Base-by-base conservation (phyloP, 169 alveolate species). In the Cryptosporidium bovis region DNA sequence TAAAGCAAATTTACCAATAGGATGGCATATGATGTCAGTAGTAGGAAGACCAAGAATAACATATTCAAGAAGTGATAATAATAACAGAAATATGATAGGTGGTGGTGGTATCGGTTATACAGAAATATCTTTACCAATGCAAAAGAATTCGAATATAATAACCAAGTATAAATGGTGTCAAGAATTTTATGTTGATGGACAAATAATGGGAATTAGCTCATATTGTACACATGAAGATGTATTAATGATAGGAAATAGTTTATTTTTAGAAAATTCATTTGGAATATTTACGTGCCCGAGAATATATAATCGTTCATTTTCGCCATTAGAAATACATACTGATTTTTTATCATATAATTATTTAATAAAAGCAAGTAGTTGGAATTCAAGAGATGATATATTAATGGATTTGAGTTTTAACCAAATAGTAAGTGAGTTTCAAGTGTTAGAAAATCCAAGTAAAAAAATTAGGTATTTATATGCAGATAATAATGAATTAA, bases 261-360 rank as follows among this genome's bases (percentile, higher is more conserved):
- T 77, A 50, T 77, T 44, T 46, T 60, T 77, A 77, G 87, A 77
- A 44, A 77, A 77, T 16, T 68, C 87, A 77, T 77, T 77, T 60
- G 87, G 87, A 6, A 56, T 77, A 60, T 77, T 77, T 48, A 77
- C 87, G 20, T 77, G 87, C 31, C 87, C 87, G 33, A 77, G 87
- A 77, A 29, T 77, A 36, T 77, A 48, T 77, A 77, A 51, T 48
- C 56, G 29, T 13, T 62, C 87, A 16, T 77, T 77, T 60, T 40
- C 69, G 10, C 87, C 87, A 18, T 27, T 77, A 56, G 87, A 77
- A 62, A 48, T 77, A 77, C 71, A 77, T 24, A 62, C 87, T 24
- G 87, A 77, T 44, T 77, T 77, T 77, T 48, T 77, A 56, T 77
- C 87, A 24, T 77, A 77, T 27, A 77, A 77, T 36, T 77, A 77